A percentile compares a stretch with the other conserved stretches of the same genome.
Evolutionary conservation across 2,329 filamentous ascomycete genomes (phyloP).

Genomic region (Clarireedia monteithiana): DNA sequence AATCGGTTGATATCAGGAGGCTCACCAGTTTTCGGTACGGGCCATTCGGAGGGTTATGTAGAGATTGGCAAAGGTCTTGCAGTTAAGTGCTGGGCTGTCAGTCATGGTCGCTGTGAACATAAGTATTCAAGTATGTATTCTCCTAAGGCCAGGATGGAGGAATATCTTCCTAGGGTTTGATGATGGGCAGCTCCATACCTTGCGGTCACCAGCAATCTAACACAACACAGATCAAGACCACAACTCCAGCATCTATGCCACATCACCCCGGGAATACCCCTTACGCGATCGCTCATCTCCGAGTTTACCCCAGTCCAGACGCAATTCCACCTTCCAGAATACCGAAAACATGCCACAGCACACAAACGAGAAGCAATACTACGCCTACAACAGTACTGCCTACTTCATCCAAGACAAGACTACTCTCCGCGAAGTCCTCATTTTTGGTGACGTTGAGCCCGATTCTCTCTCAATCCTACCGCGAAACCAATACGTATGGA

Average conservation of each 20-base stretch:
- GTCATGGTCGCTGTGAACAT: constrained; percentile 54
- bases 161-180: not conserved
- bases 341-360: too few species aligned
- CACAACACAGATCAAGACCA: not conserved
- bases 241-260: too few species aligned
- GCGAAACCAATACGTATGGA: constrained; percentile 77
- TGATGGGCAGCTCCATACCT: not conserved
- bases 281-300: too few species aligned
- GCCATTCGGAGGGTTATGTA: constrained; percentile 73
- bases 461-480: constrained; percentile 77
- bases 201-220: not conserved
- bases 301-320: too few species aligned
- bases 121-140: not conserved
- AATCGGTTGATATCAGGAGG: constrained; percentile 83
- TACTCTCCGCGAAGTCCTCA: constrained; percentile 70
- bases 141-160: not conserved
- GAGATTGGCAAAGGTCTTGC: constrained; percentile 82
- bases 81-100: constrained; percentile 81
- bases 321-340: too few species aligned
- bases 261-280: too few species aligned
- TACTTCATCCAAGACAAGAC: constrained; percentile 80
- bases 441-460: constrained; percentile 94
- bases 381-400: constrained; percentile 80
- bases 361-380: constrained; percentile 28
- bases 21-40: constrained; percentile 73